Conservation (phyloP, 2,329 filamentous ascomycete species). For the Exophiala calicioides region DNA sequence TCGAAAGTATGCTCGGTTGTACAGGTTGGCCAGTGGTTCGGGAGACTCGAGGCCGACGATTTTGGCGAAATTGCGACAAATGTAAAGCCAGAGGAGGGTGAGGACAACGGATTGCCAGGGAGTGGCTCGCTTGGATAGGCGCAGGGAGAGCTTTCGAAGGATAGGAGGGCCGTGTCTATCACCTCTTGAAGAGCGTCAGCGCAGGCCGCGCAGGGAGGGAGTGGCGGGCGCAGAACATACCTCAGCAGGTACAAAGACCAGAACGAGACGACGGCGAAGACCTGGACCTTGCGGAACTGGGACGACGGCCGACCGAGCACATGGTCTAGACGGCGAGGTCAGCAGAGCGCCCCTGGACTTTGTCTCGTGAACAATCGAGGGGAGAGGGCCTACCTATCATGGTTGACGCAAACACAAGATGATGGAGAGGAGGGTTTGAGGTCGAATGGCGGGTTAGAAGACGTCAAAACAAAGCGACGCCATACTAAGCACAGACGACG, state of each 20-base stretch:
- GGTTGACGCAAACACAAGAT: conserved; percentile 10
- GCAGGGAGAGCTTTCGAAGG: conserved; percentile 68
- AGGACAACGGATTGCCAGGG: conserved; percentile 86
- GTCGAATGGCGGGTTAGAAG: conserved; percentile 5
- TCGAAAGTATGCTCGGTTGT: conserved; percentile 87
- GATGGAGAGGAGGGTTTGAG: conserved; percentile 7
- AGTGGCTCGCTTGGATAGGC: conserved; percentile 71
- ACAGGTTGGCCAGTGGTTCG: conserved; percentile 91
- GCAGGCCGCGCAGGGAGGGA: conserved; percentile 5
- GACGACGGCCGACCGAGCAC: conserved; percentile 86
- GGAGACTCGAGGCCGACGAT: conserved; percentile 87
- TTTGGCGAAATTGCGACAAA: conserved; percentile 89
- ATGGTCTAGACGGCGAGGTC: conserved; percentile 63
- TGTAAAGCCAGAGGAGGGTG: conserved; percentile 87
- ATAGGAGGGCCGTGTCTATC: conserved; percentile 84
- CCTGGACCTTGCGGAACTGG: conserved; percentile 88
- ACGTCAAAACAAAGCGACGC: conserved; percentile 14
- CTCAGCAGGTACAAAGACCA: conserved; percentile 83
- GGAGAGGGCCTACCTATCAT: conserved; percentile 27
- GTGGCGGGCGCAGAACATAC: conserved; percentile 54
- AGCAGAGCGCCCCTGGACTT: conserved; percentile 4
- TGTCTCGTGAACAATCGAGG: no score
- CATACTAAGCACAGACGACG: conserved; percentile 25
- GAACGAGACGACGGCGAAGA: conserved; percentile 85
- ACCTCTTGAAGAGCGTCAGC: conserved; percentile 58